Conservation (phyloP, 352 stramenopile species). For the Saprolegnia diclina region DNA sequence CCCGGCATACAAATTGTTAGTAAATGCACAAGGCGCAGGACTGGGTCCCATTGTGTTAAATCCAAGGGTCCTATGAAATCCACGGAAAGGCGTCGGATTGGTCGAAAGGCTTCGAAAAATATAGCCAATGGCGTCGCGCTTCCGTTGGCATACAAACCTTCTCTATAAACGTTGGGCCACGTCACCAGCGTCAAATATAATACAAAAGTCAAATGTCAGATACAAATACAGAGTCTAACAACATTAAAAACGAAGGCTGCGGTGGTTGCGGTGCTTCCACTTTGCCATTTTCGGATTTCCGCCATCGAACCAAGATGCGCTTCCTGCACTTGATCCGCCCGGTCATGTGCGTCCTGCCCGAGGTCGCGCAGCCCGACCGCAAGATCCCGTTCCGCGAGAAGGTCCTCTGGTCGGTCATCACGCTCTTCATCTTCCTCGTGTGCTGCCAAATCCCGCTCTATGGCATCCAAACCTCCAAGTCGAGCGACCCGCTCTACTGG, state of each 20-base stretch:
- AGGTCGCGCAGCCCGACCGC: constrained; percentile 94
- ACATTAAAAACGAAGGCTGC: background rate
- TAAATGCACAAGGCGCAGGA: too few species aligned
- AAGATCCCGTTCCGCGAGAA: constrained; percentile 99
- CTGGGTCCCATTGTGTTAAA: too few species aligned
- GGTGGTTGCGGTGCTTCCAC: background rate
- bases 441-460: constrained; percentile 99
- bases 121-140: background rate
- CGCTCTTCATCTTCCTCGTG: constrained; percentile 99
- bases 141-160: background rate
- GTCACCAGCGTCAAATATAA: background rate
- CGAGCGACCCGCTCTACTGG: constrained; percentile 99
- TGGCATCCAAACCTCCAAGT: constrained; percentile 97
- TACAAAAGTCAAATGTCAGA: background rate
- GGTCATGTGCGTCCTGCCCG: constrained; percentile 97
- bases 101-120: background rate
- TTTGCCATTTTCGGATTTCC: constrained; percentile 19
- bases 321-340: constrained; percentile 98
- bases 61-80: background rate
- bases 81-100: background rate
- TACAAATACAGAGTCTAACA: background rate
- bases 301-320: constrained; percentile 70
- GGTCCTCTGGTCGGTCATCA: constrained; percentile 98
- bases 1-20: too few species aligned
- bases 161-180: background rate